Evolutionary conservation across 1,284 basidiomycete genomes (phyloP), one percentile per base, ranked within the genome.

Genomic region (Inonotus hispidus): DNA sequence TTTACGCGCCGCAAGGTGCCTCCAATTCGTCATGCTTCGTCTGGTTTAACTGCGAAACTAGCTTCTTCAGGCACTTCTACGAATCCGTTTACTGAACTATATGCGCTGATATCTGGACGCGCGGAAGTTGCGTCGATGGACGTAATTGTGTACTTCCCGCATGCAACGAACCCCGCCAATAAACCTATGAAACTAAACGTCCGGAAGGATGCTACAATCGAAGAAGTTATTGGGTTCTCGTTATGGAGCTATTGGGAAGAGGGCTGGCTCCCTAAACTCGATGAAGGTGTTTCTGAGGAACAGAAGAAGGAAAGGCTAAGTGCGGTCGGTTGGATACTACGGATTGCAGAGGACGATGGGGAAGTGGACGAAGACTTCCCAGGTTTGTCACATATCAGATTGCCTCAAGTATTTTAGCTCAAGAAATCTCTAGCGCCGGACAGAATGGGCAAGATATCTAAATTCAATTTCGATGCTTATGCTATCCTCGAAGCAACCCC

Each of bases 311-410:
- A 76, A n/a, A 77, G 74, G 67, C 75, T 92, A 58, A 88, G 83
- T 46, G 91, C 92, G 0, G 79, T 92, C 1, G 94, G 92, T 0
- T 99, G 96, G 95, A 88, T 93, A n/a, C 73, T 99, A 73, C 80
- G 94, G 62, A 95, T 99, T 60, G 93, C 95, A 7, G 96, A 99
- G 70, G 93, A 95, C 56, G 95, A 98, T 72, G 97, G 97, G 16
- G 94, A 98, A 72, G 94, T 98, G 0, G 97, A 99, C 71, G 96
- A 98, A 71, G 97, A 99, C 73, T 99, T 96, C 69, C 96, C 97
- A 32, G 87, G 93, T 95, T 41, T n/a, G 41, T 57, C 5, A 23
- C 46, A 52, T 52, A 45, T 49, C 56, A 21, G 54, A 32, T 41
- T 60, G 27, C 11, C 45, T 49, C n/a, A 14, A 5, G 14, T n/a